phyloP scores from a whole-genome alignment of 2,329 filamentous ascomycete species.

The Massarina eburnea region DNA sequence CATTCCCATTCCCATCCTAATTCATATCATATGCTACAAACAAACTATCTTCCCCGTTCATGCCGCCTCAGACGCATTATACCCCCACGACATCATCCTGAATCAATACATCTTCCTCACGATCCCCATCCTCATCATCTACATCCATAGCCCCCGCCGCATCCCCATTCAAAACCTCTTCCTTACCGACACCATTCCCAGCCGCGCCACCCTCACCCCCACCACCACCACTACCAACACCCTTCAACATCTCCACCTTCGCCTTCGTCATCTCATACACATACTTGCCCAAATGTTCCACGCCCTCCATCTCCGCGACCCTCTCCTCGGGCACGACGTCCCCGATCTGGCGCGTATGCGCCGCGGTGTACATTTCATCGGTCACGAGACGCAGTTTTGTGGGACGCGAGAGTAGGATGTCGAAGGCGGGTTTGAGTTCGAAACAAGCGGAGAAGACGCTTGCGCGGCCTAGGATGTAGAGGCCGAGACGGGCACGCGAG shows the following conservation, averaged over 20 bases:
- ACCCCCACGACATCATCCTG: constrained; percentile 9
- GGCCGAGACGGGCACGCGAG: constrained; percentile 84
- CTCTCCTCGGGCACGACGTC: constrained; percentile 52
- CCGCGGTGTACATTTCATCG: constrained; percentile 75
- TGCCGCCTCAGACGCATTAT: constrained; percentile 1
- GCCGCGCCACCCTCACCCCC: constrained; percentile 38
- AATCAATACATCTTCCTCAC: constrained; percentile 34
- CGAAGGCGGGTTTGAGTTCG: constrained; percentile 85
- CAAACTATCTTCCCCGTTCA: no score
- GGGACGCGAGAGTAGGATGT: constrained; percentile 72
- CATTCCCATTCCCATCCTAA: not conserved
- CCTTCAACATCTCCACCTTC: constrained; percentile 62
- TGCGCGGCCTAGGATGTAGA: constrained; percentile 88
- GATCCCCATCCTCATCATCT: constrained; percentile 20
- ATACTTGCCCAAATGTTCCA: constrained; percentile 94
- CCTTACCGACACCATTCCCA: constrained; percentile 28
- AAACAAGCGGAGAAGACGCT: constrained; percentile 86
- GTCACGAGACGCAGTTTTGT: constrained; percentile 81
- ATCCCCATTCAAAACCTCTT: constrained; percentile 3
- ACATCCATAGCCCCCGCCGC: not conserved
- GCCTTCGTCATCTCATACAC: constrained; percentile 93
- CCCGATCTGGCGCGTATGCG: constrained; percentile 56
- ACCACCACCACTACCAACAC: constrained; percentile 29
- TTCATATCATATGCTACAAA: no score
- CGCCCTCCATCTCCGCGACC: constrained; percentile 75